Percentiles rank a stretch among this genome's conserved stretches.
Evolutionary conservation across 2,329 filamentous ascomycete species (phyloP).

Genomic region (Clarireedia homoeocarpa): DNA sequence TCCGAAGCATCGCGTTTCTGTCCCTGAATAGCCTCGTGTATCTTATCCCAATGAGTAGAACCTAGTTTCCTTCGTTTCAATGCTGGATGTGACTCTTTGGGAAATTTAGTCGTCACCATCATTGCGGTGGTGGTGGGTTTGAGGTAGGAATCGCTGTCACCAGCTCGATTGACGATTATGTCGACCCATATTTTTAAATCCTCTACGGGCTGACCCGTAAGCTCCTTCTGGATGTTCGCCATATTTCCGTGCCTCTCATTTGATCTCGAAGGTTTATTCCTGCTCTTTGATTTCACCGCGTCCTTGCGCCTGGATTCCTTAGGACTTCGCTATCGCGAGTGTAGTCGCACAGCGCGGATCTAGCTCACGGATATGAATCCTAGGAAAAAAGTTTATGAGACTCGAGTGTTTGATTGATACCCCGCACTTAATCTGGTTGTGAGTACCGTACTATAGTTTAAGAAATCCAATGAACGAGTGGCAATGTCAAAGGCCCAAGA

Average conservation of each 20-base stretch:
- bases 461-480: too few relatives aligned
- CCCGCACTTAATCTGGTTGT: too few relatives aligned
- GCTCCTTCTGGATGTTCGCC: neutral
- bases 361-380: neutral
- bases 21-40: slow-evolving; percentile 25
- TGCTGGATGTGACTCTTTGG: slow-evolving; percentile 21
- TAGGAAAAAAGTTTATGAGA: neutral
- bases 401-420: neutral
- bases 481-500: too few relatives aligned
- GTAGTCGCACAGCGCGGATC: neutral
- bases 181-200: neutral
- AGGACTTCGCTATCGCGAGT: neutral
- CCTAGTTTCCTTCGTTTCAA: slow-evolving; percentile 21
- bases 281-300: neutral
- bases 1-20: slow-evolving; percentile 21
- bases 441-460: too few relatives aligned
- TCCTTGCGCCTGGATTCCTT: neutral
- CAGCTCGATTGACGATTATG: neutral
- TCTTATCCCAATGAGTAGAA: slow-evolving; percentile 22
- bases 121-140: slow-evolving; percentile 4
- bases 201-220: neutral
- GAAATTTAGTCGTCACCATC: slow-evolving; percentile 12
- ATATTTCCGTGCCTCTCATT: neutral
- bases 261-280: neutral
- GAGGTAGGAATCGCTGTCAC: neutral